Conservation (phyloP, 306 rosid genomes). For the Crotalaria pallida region DNA sequence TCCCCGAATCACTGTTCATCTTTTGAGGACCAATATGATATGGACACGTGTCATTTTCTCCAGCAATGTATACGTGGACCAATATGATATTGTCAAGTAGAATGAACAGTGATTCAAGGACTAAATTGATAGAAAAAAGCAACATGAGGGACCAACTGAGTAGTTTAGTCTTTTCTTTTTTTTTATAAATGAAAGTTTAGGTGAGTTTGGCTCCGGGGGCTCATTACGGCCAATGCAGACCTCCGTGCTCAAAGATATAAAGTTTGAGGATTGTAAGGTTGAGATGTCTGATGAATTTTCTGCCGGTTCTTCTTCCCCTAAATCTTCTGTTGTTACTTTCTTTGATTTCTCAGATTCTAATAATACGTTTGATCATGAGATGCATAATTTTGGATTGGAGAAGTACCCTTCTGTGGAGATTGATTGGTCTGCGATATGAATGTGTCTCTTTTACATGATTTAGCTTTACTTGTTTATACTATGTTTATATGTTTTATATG, state of each 20-base stretch:
- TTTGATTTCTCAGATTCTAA: constrained; percentile 45
- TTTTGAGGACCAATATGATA: too few species aligned
- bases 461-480: background rate
- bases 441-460: background rate
- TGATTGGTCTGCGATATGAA: constrained; percentile 75
- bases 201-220: too few species aligned
- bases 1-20: too few species aligned
- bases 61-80: too few species aligned
- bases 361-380: constrained; percentile 50
- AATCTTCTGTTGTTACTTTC: constrained; percentile 51
- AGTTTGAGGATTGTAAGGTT: constrained; percentile 28
- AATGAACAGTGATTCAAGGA: too few species aligned
- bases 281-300: constrained; percentile 44
- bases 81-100: too few species aligned
- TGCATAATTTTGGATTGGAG: constrained; percentile 47
- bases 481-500: background rate
- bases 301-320: constrained; percentile 53
- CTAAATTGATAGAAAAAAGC: too few species aligned
- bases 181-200: constrained; percentile 4
- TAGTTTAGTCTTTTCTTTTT: too few species aligned
- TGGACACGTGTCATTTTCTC: too few species aligned
- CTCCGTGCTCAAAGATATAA: constrained; percentile 22
- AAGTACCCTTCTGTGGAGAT: constrained; percentile 88
- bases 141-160: too few species aligned
- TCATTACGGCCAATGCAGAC: too few species aligned